These are phyloP conservation scores for Fusarium goolgardi DNA, from an alignment of 2,329 filamentous ascomycete genomes.

Conservation along the genomic window DNA sequence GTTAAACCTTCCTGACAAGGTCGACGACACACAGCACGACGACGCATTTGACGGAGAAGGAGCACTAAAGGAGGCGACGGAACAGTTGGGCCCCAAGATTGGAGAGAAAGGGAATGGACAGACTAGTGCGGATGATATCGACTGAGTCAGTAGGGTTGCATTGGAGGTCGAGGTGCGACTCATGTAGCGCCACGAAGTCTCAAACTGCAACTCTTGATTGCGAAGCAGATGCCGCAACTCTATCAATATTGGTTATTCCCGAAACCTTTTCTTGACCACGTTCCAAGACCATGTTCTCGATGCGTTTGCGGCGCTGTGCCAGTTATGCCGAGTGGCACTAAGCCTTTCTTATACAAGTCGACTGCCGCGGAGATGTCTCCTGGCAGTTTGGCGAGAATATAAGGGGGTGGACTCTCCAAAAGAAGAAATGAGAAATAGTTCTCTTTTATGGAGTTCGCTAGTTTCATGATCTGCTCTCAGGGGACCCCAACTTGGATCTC, in stretches of 20 bases:
- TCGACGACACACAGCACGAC: constrained; percentile 23
- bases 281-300: background rate
- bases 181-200: background rate
- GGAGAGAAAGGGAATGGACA: constrained; percentile 36
- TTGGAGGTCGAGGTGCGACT: background rate
- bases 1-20: constrained; percentile 20
- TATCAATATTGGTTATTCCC: background rate
- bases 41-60: constrained; percentile 51
- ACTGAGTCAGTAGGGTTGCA: constrained; percentile 46
- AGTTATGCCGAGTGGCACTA: background rate
- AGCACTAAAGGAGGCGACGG: constrained; percentile 55
- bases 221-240: background rate
- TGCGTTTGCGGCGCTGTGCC: background rate
- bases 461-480: background rate
- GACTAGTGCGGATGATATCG: constrained; percentile 58
- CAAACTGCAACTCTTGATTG: background rate
- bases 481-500: background rate
- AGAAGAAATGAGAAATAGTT: background rate
- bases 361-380: background rate
- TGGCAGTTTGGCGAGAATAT: background rate
- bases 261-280: background rate
- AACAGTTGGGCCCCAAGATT: constrained; percentile 50
- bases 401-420: background rate
- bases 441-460: background rate
- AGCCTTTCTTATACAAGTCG: background rate